These are phyloP conservation scores for sorghum (Sorghum bicolor) DNA, from an alignment of 176 grass and related monocot species.

Conservation along the genomic window Sorghum_bicolor_NCBIv3 NC_012870.2:77114501-77115000, in stretches of 20 bases:
- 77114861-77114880: constrained; percentile 15
- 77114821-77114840: not conserved
- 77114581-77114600: too few species aligned
- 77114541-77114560: not conserved
- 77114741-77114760: not conserved
- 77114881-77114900: constrained; percentile 2
- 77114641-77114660: not conserved
- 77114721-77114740: not conserved
- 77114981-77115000: not conserved
- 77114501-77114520: not conserved
- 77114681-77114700: not conserved
- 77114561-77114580: not conserved
- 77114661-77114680: not conserved
- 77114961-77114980: not conserved
- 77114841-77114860: not conserved
- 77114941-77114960: not conserved
- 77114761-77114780: not conserved
- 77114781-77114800: not conserved
- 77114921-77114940: constrained; percentile 12
- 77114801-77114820: not conserved
- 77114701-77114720: not conserved
- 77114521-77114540: not conserved
- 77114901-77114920: constrained; percentile 16
- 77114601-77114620: too few species aligned
- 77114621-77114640: too few species aligned